Conservation (phyloP, 208 protist genomes). For the Leptomonas pyrrhocoris region DNA sequence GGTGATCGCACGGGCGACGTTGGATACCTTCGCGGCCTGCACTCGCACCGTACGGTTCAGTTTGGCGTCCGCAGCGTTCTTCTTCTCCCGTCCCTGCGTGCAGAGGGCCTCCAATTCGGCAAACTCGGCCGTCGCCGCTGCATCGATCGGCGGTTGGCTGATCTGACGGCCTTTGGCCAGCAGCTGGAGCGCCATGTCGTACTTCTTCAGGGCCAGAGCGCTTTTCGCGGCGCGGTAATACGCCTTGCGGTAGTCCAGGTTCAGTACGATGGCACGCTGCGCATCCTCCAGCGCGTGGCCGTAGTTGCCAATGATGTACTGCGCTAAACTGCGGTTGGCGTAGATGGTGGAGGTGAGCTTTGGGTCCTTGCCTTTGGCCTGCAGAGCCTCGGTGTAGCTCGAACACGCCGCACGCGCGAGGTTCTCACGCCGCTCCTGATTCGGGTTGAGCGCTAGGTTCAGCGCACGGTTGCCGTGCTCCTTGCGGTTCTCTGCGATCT, state of each 20-base stretch:
- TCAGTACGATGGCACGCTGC: slow-evolving; percentile 78
- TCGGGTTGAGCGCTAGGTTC: slow-evolving; percentile 75
- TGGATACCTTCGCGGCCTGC: slow-evolving; percentile 64
- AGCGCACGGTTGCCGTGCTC: slow-evolving; percentile 83
- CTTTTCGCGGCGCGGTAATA: slow-evolving; percentile 88
- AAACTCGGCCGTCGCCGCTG: slow-evolving; percentile 47
- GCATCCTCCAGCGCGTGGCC: slow-evolving; percentile 84
- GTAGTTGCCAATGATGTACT: slow-evolving; percentile 90
- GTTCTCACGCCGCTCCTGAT: slow-evolving; percentile 79
- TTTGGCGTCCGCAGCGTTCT: slow-evolving; percentile 41
- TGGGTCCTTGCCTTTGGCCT: slow-evolving; percentile 78
- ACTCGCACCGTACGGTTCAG: slow-evolving; percentile 35
- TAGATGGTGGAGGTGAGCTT: slow-evolving; percentile 75
- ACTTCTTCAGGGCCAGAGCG: slow-evolving; percentile 75
- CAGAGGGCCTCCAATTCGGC: slow-evolving; percentile 56
- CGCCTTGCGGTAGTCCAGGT: slow-evolving; percentile 82
- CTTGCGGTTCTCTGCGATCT: slow-evolving; percentile 87
- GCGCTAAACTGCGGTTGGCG: slow-evolving; percentile 83
- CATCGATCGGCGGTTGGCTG: slow-evolving; percentile 41
- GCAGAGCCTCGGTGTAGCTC: slow-evolving; percentile 87
- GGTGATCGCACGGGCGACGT: slow-evolving; percentile 69
- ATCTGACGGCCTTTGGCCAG: slow-evolving; percentile 52
- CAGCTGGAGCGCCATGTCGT: slow-evolving; percentile 67
- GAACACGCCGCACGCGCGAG: slow-evolving; percentile 77
- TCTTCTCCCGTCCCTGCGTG: slow-evolving; percentile 24